Conservation (phyloP, 2,329 filamentous ascomycete species). For the Balansia obtecta region DNA sequence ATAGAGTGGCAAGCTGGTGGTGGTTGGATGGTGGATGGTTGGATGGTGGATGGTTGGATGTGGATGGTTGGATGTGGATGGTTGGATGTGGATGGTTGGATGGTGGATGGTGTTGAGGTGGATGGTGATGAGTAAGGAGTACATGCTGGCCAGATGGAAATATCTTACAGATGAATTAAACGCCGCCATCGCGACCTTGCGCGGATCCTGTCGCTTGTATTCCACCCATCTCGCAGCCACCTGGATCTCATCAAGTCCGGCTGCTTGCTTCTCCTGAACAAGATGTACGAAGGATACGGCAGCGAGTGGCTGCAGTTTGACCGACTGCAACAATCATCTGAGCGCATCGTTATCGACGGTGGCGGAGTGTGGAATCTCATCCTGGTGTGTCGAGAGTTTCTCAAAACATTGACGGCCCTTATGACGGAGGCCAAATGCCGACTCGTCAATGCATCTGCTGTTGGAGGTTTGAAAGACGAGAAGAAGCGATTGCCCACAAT, state of each 20-base stretch:
- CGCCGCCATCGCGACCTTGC: too few species aligned
- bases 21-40: neutral
- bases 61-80: neutral
- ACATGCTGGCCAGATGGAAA: too few species aligned
- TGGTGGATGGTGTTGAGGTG: neutral
- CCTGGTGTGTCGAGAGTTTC: neutral
- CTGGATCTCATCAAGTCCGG: constrained; percentile 23
- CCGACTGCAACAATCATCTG: neutral
- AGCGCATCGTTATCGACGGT: neutral
- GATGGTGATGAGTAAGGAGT: neutral
- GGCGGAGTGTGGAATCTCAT: neutral
- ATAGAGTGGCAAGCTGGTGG: neutral
- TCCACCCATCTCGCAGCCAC: constrained; percentile 24
- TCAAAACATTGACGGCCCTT: neutral
- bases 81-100: neutral
- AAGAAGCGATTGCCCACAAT: neutral
- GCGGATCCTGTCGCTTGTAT: too few species aligned
- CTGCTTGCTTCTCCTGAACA: constrained; percentile 23
- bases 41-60: neutral
- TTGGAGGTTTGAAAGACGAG: neutral
- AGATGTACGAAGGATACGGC: constrained; percentile 42
- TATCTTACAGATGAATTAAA: too few species aligned
- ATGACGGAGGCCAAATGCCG: neutral
- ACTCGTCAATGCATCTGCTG: neutral
- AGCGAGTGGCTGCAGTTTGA: constrained; percentile 19